These are phyloP conservation scores for Picochlorum sp. DNA, from an alignment of 139 green algal species.

Conservation along the genomic window DNA sequence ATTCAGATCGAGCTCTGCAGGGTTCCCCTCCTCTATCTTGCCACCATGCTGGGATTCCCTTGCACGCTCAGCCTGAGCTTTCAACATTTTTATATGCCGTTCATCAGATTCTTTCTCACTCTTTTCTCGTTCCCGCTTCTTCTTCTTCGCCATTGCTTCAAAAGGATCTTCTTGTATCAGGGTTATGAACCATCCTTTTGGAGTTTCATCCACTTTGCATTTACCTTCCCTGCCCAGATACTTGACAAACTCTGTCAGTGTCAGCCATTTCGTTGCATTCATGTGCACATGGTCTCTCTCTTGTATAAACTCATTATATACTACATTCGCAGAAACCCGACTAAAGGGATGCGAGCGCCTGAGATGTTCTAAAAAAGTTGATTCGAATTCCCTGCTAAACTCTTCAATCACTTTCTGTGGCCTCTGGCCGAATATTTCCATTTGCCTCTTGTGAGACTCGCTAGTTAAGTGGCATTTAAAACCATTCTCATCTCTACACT, in stretches of 20 bases:
- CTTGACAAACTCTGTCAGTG: constrained; percentile 81
- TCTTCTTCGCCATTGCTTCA: constrained; percentile 30
- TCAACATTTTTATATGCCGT: constrained; percentile 23
- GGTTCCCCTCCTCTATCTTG: constrained; percentile 1
- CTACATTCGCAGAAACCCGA: constrained; percentile 67
- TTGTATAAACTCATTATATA: constrained; percentile 94
- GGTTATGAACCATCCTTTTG: constrained; percentile 89
- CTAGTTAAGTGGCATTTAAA: constrained; percentile 92
- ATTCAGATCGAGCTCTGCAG: constrained; percentile 33
- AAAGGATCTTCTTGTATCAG: constrained; percentile 31
- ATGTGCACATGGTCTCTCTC: constrained; percentile 93
- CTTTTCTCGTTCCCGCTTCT: constrained; percentile 34
- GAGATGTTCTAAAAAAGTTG: constrained; percentile 83
- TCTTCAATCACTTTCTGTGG: constrained; percentile 60
- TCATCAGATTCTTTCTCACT: constrained; percentile 32
- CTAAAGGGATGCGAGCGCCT: constrained; percentile 52
- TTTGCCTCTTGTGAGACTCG: constrained; percentile 69
- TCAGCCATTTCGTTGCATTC: constrained; percentile 92
- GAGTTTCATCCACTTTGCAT: constrained; percentile 89
- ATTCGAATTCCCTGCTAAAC: constrained; percentile 85
- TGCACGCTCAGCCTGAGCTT: constrained; percentile 42
- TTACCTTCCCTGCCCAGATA: constrained; percentile 55
- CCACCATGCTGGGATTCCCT: constrained; percentile 16
- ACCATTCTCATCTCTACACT: constrained; percentile 96
- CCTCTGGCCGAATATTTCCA: constrained; percentile 83